These are phyloP conservation scores for Naganishia sp. DNA, from an alignment of 1,284 basidiomycete genomes.

Conservation along the genomic window DNA sequence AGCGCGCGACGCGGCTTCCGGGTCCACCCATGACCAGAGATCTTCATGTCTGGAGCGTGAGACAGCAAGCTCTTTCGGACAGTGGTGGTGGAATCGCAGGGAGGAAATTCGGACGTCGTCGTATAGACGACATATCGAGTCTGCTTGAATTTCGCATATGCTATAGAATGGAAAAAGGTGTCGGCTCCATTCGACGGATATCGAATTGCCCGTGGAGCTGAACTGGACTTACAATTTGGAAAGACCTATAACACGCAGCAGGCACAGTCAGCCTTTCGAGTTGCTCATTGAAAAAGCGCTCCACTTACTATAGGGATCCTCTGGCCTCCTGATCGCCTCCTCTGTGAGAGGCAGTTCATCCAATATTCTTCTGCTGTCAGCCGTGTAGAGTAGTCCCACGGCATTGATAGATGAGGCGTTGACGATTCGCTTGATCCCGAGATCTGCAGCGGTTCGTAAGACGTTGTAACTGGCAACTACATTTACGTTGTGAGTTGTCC, in stretches of 20 bases:
- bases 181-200: background rate
- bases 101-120: conserved; percentile 49
- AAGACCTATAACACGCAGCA: conserved; percentile 35
- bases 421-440: conserved; percentile 47
- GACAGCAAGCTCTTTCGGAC: conserved; percentile 27
- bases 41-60: conserved; percentile 35
- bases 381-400: conserved; percentile 43
- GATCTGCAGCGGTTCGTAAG: conserved; percentile 46
- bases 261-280: conserved; percentile 2
- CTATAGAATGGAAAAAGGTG: conserved; percentile 30
- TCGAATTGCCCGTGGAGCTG: background rate
- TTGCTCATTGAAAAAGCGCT: background rate
- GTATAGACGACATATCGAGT: conserved; percentile 43
- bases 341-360: conserved; percentile 45
- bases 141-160: conserved; percentile 51
- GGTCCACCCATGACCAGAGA: conserved; percentile 48
- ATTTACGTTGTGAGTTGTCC: conserved; percentile 48
- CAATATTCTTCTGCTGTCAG: conserved; percentile 34
- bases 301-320: conserved; percentile 39
- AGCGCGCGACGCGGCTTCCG: conserved; percentile 43
- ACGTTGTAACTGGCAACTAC: conserved; percentile 47
- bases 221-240: conserved; percentile 44
- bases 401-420: conserved; percentile 52
- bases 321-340: conserved; percentile 35
- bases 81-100: conserved; percentile 49